Conservation (phyloP, 2,329 filamentous ascomycete species). For the Zymoseptoria crescenta region DNA sequence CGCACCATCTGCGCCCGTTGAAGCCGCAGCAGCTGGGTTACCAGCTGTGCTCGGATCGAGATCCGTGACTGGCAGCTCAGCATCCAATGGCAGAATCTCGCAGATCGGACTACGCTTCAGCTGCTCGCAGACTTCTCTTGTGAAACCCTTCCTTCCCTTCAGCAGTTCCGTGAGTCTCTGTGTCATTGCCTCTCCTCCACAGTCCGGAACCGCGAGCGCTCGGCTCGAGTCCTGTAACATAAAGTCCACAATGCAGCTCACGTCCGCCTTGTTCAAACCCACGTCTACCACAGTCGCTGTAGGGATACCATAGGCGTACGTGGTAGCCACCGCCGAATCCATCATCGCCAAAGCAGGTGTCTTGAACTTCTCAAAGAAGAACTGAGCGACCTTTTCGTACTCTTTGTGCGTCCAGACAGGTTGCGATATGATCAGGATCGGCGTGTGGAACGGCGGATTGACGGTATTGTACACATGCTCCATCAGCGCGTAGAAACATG, state of each 20-base stretch:
- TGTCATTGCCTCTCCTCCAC: slow-evolving; percentile 85
- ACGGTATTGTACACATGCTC: slow-evolving; percentile 85
- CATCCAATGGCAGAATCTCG: slow-evolving; percentile 51
- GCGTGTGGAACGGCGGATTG: slow-evolving; percentile 87
- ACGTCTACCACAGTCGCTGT: slow-evolving; percentile 86
- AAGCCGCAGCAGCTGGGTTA: slow-evolving; percentile 51
- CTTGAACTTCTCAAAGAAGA: slow-evolving; percentile 96
- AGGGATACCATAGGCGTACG: slow-evolving; percentile 69
- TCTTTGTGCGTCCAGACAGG: slow-evolving; percentile 86
- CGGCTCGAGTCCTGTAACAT: slow-evolving; percentile 61
- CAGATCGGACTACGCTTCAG: slow-evolving; percentile 56
- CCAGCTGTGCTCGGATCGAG: slow-evolving; percentile 29
- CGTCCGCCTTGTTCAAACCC: slow-evolving; percentile 83
- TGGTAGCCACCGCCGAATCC: slow-evolving; percentile 77
- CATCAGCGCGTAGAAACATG: slow-evolving; percentile 85
- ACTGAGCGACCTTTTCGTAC: slow-evolving; percentile 80
- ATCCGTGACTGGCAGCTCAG: slow-evolving; percentile 45
- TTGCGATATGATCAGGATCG: slow-evolving; percentile 81
- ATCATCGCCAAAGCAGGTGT: slow-evolving; percentile 86
- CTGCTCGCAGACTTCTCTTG: slow-evolving; percentile 57
- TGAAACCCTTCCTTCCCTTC: slow-evolving; percentile 45
- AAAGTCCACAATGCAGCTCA: slow-evolving; percentile 83
- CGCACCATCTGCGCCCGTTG: slow-evolving; percentile 45
- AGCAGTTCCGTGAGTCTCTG: slow-evolving; percentile 62
- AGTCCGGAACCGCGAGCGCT: slow-evolving; percentile 54